Percentiles rank a stretch among this genome's conserved stretches.
These are phyloP conservation scores for Xylaria sp. DNA, from an alignment of 2,329 filamentous ascomycete genomes.

Conservation along the genomic window DNA sequence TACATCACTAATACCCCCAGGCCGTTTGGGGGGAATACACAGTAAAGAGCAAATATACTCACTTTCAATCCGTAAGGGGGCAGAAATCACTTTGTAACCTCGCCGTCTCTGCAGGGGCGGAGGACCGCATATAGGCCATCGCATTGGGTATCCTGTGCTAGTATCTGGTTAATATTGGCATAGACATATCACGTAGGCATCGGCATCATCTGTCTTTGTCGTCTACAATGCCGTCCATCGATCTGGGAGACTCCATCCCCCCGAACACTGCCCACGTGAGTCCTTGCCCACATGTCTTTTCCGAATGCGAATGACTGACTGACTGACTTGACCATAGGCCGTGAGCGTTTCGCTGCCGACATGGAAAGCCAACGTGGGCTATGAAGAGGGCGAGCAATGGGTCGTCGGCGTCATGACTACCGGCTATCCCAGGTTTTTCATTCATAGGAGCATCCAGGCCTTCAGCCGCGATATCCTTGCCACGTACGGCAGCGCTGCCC, in stretches of 20 bases:
- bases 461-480: constrained; percentile 71
- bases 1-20: too few relatives aligned
- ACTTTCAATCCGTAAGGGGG: not conserved
- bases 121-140: not conserved
- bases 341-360: constrained; percentile 95
- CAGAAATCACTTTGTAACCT: too few relatives aligned
- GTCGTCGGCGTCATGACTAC: constrained; percentile 84
- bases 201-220: too few relatives aligned
- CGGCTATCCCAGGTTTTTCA: constrained; percentile 95
- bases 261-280: constrained; percentile 78
- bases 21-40: too few relatives aligned
- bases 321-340: constrained; percentile 58
- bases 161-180: too few relatives aligned
- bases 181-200: not conserved
- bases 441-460: constrained; percentile 79
- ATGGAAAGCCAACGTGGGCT: constrained; percentile 88
- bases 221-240: constrained; percentile 51
- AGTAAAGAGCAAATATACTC: too few relatives aligned
- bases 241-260: constrained; percentile 72
- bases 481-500: constrained; percentile 62
- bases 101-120: not conserved
- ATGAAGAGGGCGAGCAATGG: constrained; percentile 90
- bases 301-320: not conserved
- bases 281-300: constrained; percentile 25
- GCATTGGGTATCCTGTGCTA: too few relatives aligned